Percentiles rank a stretch among this genome's conserved stretches.
These are phyloP conservation scores for Penicillium parvum DNA, from an alignment of 495 filamentous ascomycete genomes.

Conservation along the genomic window DNA sequence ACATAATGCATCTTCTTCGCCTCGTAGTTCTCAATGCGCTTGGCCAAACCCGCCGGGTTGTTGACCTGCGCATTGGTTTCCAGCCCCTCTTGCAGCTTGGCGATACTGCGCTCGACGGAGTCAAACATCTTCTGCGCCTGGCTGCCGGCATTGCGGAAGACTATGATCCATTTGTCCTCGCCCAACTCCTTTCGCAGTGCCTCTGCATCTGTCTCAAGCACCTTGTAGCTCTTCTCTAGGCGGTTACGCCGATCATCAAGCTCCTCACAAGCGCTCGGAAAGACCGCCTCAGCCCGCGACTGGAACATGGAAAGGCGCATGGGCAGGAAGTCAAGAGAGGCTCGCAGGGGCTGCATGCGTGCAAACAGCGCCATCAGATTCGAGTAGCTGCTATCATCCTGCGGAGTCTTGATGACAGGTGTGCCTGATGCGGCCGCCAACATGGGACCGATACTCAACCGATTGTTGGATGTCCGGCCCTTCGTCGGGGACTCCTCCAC, in stretches of 20 bases:
- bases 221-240: conserved; percentile 75
- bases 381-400: conserved; percentile 74
- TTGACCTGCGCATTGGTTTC: conserved; percentile 68
- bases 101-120: conserved; percentile 79
- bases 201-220: conserved; percentile 82
- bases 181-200: conserved; percentile 80
- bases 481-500: conserved; percentile 76
- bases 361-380: conserved; percentile 82
- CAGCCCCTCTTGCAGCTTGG: conserved; percentile 74
- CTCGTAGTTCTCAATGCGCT: conserved; percentile 89
- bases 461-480: conserved; percentile 47
- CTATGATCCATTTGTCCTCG: conserved; percentile 91
- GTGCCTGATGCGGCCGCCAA: conserved; percentile 54
- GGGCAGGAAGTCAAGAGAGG: conserved; percentile 93
- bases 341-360: conserved; percentile 87
- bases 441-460: conserved; percentile 60
- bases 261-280: conserved; percentile 88
- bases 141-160: conserved; percentile 87
- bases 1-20: conserved; percentile 93
- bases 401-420: conserved; percentile 53
- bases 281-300: conserved; percentile 63
- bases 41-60: conserved; percentile 60
- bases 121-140: conserved; percentile 94
- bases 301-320: conserved; percentile 90
- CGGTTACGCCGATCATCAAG: conserved; percentile 64